Evolutionary conservation across 306 rosid species (phyloP).

Genomic region (Vigna reflexopilosa): DNA sequence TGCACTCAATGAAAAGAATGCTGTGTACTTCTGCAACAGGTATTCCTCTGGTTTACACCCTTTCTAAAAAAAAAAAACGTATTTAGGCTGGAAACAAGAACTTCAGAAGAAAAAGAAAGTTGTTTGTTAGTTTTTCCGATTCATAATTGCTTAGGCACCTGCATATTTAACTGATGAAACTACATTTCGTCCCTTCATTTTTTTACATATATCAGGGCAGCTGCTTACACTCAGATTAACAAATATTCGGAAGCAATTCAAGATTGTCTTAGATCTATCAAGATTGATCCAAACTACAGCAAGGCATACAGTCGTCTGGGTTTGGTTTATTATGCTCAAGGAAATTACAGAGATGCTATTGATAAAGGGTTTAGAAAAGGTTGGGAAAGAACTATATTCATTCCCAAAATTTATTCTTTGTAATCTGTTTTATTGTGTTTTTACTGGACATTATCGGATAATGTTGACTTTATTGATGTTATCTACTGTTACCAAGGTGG

Average conservation of each 20-base stretch:
- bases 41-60: slow-evolving; percentile 46
- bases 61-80: not conserved
- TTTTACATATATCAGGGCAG: slow-evolving; percentile 71
- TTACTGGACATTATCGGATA: not conserved
- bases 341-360: slow-evolving; percentile 84
- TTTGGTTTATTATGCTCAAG: slow-evolving; percentile 78
- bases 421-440: slow-evolving; percentile 3
- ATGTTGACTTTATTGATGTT: slow-evolving; percentile 25
- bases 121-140: slow-evolving; percentile 4
- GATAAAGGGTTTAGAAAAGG: slow-evolving; percentile 81
- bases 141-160: slow-evolving; percentile 12
- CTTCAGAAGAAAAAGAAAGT: too few relatives aligned
- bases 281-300: slow-evolving; percentile 85
- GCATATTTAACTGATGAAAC: slow-evolving; percentile 36
- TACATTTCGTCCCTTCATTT: slow-evolving; percentile 33
- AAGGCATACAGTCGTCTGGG: slow-evolving; percentile 97
- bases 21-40: slow-evolving; percentile 96
- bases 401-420: slow-evolving; percentile 3
- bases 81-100: not conserved
- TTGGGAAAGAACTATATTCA: slow-evolving; percentile 41
- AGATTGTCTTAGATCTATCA: slow-evolving; percentile 81
- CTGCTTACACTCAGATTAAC: slow-evolving; percentile 83
- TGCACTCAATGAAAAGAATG: slow-evolving; percentile 70
- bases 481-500: slow-evolving; percentile 18
- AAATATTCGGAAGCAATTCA: slow-evolving; percentile 79